Conservation (phyloP, 805 yeast genomes). For the Saccharomycopsis sp. region DNA sequence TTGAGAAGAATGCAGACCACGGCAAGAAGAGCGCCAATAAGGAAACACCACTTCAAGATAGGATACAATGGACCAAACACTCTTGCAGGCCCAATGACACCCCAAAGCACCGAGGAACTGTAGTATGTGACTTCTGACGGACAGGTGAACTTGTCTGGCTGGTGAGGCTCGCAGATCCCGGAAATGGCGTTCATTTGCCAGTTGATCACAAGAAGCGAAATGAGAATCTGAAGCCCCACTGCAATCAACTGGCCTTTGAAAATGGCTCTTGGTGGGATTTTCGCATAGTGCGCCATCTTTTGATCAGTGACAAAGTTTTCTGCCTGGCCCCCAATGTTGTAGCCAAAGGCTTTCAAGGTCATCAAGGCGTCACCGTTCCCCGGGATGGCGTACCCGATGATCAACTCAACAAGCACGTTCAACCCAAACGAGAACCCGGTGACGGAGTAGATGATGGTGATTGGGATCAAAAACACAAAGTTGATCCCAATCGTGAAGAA, state of each 20-base stretch:
- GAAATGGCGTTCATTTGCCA: constrained; percentile 30
- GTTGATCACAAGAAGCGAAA: constrained; percentile 29
- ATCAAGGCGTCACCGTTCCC: constrained; percentile 48
- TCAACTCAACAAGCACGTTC: constrained; percentile 47
- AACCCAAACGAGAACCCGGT: constrained; percentile 42
- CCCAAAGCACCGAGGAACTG: constrained; percentile 45
- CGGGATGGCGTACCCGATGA: constrained; percentile 47
- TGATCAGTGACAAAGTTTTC: constrained; percentile 49
- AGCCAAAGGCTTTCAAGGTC: constrained; percentile 43
- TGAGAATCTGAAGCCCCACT: constrained; percentile 27
- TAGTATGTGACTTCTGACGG: constrained; percentile 36
- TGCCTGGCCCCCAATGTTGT: constrained; percentile 57
- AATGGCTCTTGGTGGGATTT: constrained; percentile 49
- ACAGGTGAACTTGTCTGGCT: constrained; percentile 33
- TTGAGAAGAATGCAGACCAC: constrained; percentile 27
- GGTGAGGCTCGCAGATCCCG: constrained; percentile 30
- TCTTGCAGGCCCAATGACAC: constrained; percentile 48
- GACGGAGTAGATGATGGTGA: constrained; percentile 38
- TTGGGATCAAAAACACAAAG: constrained; percentile 42
- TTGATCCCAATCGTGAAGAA: constrained; percentile 45
- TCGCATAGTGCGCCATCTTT: constrained; percentile 49
- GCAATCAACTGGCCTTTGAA: constrained; percentile 38
- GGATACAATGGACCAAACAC: constrained; percentile 54
- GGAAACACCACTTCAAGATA: constrained; percentile 52
- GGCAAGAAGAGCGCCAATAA: constrained; percentile 39